A percentile compares a stretch with the other conserved stretches of the same genome.
Conservation (phyloP, 176 grass and related monocot species). For the Dendrocalamus sinicus region DNA sequence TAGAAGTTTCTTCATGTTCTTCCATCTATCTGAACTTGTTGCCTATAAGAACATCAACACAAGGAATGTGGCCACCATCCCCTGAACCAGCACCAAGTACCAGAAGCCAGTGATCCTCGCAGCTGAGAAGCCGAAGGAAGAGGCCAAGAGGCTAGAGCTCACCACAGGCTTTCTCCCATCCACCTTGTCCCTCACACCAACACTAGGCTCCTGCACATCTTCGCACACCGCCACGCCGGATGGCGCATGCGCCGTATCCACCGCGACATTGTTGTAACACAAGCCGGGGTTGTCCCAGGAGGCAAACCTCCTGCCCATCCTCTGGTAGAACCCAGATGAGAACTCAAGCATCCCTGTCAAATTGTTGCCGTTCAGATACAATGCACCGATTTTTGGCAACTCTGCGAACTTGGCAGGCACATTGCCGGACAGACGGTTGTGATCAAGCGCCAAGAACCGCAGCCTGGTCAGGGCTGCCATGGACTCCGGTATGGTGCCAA, state of each 20-base stretch:
- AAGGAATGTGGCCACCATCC: slow-evolving; percentile 24
- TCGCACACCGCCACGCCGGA: slow-evolving; percentile 58
- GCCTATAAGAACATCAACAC: slow-evolving; percentile 49
- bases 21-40: background rate
- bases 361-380: slow-evolving; percentile 95
- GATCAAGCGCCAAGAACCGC: slow-evolving; percentile 77
- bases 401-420: slow-evolving; percentile 61
- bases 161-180: slow-evolving; percentile 46
- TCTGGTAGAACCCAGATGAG: slow-evolving; percentile 67
- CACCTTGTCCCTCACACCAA: slow-evolving; percentile 15
- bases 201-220: slow-evolving; percentile 34
- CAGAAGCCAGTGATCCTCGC: slow-evolving; percentile 29
- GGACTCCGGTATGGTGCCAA: slow-evolving; percentile 63
- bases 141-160: slow-evolving; percentile 53
- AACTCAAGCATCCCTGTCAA: slow-evolving; percentile 73
- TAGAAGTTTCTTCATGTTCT: slow-evolving; percentile 32
- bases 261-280: slow-evolving; percentile 52
- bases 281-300: slow-evolving; percentile 88
- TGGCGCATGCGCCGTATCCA: slow-evolving; percentile 34
- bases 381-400: slow-evolving; percentile 63
- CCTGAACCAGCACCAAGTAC: slow-evolving; percentile 45
- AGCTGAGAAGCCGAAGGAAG: slow-evolving; percentile 30
- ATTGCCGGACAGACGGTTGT: slow-evolving; percentile 64
- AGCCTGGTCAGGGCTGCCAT: slow-evolving; percentile 59
- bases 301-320: slow-evolving; percentile 81